A percentile compares a stretch with the other conserved stretches of the same genome.
Conservation (phyloP, 2,329 filamentous ascomycete genomes). For the Thelonectria discophora region DNA sequence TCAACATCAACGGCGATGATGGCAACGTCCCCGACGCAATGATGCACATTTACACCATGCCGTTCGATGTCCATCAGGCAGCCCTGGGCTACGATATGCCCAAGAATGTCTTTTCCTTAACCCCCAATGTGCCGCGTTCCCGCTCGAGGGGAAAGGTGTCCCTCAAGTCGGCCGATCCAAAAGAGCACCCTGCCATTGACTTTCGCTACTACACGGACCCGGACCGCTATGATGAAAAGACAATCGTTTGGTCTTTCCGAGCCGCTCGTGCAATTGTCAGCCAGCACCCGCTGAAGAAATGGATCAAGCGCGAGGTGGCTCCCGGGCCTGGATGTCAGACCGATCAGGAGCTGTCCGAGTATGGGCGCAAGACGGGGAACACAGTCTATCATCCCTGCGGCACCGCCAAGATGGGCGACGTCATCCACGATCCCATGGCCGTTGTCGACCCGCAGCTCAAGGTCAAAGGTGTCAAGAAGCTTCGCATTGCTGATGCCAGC, state of each 20-base stretch:
- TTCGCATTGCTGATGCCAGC: conserved; percentile 84
- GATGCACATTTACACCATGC: conserved; percentile 97
- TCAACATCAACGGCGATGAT: conserved; percentile 72
- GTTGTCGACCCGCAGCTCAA: conserved; percentile 79
- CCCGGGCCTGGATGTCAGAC: conserved; percentile 76
- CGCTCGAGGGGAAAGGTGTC: conserved; percentile 78
- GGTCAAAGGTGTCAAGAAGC: conserved; percentile 73
- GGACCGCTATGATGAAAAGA: conserved; percentile 83
- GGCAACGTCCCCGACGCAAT: conserved; percentile 83
- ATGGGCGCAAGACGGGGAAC: conserved; percentile 79
- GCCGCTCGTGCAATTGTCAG: conserved; percentile 76
- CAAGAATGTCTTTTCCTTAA: conserved; percentile 85
- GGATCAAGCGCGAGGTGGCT: conserved; percentile 82
- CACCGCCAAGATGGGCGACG: conserved; percentile 89
- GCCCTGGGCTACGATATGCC: conserved; percentile 73
- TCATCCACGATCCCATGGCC: conserved; percentile 70
- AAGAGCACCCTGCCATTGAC: conserved; percentile 80
- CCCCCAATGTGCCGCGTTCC: conserved; percentile 84
- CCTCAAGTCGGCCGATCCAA: conserved; percentile 76
- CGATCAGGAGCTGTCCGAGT: conserved; percentile 81
- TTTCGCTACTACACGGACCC: conserved; percentile 89
- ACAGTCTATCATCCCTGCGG: conserved; percentile 91
- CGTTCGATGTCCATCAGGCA: conserved; percentile 83
- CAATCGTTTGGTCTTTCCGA: conserved; percentile 77
- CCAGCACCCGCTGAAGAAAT: conserved; percentile 77